Evolutionary conservation across 2,329 filamentous ascomycete genomes (phyloP).

Genomic region (Sporothrix mexicana): DNA sequence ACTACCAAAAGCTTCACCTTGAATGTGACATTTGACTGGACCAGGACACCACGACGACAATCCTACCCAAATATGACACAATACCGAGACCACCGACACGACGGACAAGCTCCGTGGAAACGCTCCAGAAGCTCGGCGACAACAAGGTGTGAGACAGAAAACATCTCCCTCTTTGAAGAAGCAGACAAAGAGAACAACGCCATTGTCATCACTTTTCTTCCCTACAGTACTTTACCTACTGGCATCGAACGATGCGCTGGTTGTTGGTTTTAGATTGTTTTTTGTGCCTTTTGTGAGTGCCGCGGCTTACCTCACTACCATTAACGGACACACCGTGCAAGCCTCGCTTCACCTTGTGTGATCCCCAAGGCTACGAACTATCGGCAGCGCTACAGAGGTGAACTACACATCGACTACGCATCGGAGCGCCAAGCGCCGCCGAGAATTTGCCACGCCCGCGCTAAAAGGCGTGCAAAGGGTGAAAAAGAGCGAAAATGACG

Average conservation of each 20-base stretch:
- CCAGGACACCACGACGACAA: no score
- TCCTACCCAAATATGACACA: not conserved
- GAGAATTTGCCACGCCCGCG: conserved; percentile 19
- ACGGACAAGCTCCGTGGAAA: not conserved
- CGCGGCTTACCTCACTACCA: not conserved
- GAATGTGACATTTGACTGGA: no score
- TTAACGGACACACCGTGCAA: conserved; percentile 2
- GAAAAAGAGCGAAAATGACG: no score
- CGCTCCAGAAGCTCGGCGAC: conserved; percentile 1
- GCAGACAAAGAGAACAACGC: not conserved
- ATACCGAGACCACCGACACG: not conserved
- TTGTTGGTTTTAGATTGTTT: no score
- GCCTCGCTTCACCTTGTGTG: not conserved
- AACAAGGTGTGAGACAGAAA: not conserved
- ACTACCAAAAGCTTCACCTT: conserved; percentile 19
- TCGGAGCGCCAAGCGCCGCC: conserved; percentile 4
- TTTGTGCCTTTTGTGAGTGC: not conserved
- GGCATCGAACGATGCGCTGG: not conserved
- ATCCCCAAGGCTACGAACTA: no score
- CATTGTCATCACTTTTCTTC: not conserved
- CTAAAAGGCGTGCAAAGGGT: not conserved
- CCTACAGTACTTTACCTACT: not conserved
- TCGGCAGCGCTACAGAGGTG: no score
- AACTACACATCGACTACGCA: not conserved
- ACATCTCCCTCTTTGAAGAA: not conserved